These are phyloP conservation scores for Colletotrichum simmondsii DNA, from an alignment of 2,329 filamentous ascomycete genomes.

Conservation along the genomic window DNA sequence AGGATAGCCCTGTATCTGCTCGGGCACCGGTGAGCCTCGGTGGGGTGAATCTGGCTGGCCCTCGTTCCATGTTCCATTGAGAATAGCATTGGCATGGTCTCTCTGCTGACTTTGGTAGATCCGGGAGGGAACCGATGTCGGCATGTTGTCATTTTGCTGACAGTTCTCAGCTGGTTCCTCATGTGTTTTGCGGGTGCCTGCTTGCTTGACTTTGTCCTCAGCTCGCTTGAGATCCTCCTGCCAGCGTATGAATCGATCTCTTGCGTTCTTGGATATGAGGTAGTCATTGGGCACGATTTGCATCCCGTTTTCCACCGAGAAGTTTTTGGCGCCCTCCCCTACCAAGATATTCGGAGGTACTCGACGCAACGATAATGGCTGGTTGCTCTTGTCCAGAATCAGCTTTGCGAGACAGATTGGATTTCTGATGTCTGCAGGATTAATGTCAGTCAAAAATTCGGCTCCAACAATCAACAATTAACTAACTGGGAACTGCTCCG, in stretches of 20 bases:
- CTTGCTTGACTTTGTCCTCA: constrained; percentile 55
- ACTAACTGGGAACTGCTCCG: constrained; percentile 88
- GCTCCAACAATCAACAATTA: background rate
- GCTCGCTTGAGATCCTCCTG: constrained; percentile 75
- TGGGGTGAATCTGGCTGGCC: constrained; percentile 69
- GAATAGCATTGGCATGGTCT: constrained; percentile 65
- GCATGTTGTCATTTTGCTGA: constrained; percentile 46
- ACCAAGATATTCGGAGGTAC: constrained; percentile 94
- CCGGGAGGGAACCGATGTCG: constrained; percentile 16
- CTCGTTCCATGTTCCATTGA: constrained; percentile 71
- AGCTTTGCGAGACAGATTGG: constrained; percentile 88
- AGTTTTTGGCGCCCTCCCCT: constrained; percentile 86
- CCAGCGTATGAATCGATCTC: constrained; percentile 85
- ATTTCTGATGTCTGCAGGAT: constrained; percentile 82
- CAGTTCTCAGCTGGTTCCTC: constrained; percentile 37
- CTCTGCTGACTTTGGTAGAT: constrained; percentile 39
- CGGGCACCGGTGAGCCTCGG: constrained; percentile 36
- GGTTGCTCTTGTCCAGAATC: constrained; percentile 81
- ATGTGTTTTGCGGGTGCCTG: constrained; percentile 34
- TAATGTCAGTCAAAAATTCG: constrained; percentile 12
- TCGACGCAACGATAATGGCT: constrained; percentile 83
- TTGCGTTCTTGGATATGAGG: constrained; percentile 83
- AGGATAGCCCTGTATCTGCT: constrained; percentile 8
- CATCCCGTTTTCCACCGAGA: constrained; percentile 83
- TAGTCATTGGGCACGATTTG: constrained; percentile 77